Evolutionary conservation across 305 asterid genomes (phyloP), one percentile per base, ranked within the genome.

Genomic region (Rubia tinctorum): DNA sequence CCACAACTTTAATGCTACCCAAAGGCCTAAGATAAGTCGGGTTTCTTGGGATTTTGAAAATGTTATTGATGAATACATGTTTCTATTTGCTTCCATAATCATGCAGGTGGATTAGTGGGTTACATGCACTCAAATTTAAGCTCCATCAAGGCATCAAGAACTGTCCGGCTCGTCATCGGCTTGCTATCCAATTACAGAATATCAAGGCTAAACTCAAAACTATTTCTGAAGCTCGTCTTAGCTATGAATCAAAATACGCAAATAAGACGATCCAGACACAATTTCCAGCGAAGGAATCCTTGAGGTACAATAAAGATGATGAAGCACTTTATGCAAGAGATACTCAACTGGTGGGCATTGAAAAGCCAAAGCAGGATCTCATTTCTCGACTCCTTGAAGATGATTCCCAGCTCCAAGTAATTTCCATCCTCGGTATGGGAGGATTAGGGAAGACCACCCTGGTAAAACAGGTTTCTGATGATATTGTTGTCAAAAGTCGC

Each of bases 321-420:
- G 75, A 71, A 5, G 68, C 75, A 10, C 68, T 71, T 71, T 20
- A 58, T 11, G 23, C 49, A 22, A 65, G 22, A 60, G 75, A 71
- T 20, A 18, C 56, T 40, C 14, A 71, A 20, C 12, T 71, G 67
- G 68, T 71, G 25, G 75, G 59, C 44, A 71, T 58, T 34, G 43
- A 58, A 59, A 59, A 15, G 55, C 75, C 75, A 17, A 71, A 71
- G 15, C n/a, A 71, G 6, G 10, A 39, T 14, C 25, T 71, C 75
- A 59, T 71, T 25, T n/a, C 53, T 39, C 20, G 14, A 23, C 75
- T 71, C 12, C 11, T 62, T 18, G 6, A 37, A 2, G 65, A 27
- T 51, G 45, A 71, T 27, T 30, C 34, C 18, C 66, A 71, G 0
- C 18, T 71, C 20, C 20, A 51, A 17, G 66, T 71, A 3, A 56